Percentiles rank a stretch among this genome's conserved stretches.
Evolutionary conservation across 768 basidiomycete genomes (phyloP).

Genomic region (Podaxis sp.): DNA sequence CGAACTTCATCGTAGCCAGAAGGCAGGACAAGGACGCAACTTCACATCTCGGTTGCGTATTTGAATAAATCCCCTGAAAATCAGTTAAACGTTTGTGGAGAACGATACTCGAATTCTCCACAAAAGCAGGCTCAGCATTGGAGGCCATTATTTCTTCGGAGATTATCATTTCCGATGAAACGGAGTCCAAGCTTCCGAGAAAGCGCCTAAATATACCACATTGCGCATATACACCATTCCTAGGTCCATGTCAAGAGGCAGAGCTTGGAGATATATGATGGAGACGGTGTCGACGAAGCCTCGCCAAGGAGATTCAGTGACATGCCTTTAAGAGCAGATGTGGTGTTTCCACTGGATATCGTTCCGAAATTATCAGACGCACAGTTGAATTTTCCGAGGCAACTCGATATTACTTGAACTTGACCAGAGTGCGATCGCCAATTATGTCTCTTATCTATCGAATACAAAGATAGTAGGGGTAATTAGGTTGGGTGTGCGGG

Average conservation of each 20-base stretch:
- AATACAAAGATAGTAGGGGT: background rate
- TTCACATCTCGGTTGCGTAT: background rate
- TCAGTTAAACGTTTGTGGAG: background rate
- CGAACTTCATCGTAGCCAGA: conserved; percentile 19
- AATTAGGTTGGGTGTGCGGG: background rate
- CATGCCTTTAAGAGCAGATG: too few relatives aligned
- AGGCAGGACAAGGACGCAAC: background rate
- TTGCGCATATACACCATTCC: background rate
- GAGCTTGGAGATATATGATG: background rate
- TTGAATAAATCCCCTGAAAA: background rate
- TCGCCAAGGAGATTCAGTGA: background rate
- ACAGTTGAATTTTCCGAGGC: too few relatives aligned
- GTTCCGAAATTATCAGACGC: too few relatives aligned
- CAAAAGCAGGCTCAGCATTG: background rate
- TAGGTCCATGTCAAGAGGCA: too few relatives aligned
- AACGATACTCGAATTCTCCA: background rate
- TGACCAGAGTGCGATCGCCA: too few relatives aligned
- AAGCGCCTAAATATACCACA: conserved; percentile 11
- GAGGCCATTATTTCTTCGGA: background rate
- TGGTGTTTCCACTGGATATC: too few relatives aligned
- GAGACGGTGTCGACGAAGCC: background rate
- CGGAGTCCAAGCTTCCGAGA: conserved; percentile 9
- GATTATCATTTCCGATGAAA: background rate
- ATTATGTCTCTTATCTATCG: background rate
- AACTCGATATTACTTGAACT: too few relatives aligned